Evolutionary conservation across 805 yeast genomes (phyloP), one percentile per base, ranked within the genome.

Genomic region (Zygosaccharomyces bailii): DNA sequence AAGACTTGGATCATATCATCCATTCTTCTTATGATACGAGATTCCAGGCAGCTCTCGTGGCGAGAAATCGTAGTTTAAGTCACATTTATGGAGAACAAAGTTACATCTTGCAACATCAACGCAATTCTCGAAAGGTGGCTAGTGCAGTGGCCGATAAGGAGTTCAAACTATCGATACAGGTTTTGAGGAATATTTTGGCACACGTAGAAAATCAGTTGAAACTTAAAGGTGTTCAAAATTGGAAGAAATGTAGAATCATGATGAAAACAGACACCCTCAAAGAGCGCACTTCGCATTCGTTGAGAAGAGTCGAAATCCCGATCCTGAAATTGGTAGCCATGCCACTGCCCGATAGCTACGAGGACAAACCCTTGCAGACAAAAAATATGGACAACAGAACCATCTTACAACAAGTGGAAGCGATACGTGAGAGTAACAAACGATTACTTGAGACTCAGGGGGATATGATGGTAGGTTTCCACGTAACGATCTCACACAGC

Each of bases 1-100:
- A 69, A 1, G 86, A 81, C 31, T 75, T 91, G 50, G 97, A 91
- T 61, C 66, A 71, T 44, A 69, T 79, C 6, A 69, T 75, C 49
- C 88, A 84, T 53, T 66, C 76, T 1, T 68, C 69, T 43, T 68
- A 75, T 35, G 60, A 61, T 49, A 23, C 36, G 21, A 34, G 33
- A 21, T 57, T 57, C 18, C 35, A 29, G 9, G 42, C 45, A 4
- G 38, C 44, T 2, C 33, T 62, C 34, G 49, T 48, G 21, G 39
- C 41, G 14, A 48, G 58, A 43, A 41, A 50, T 21, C 29, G 40
- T 36, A 34, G 54, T 18, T 25, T 48, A 8, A 42, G 48, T 41
- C 35, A 50, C 29, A 38, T 52, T 13, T 50, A 53, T 44, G 67
- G 60, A 24, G 54, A 50, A 6, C 53, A 53, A 9, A 50, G 51